These are phyloP conservation scores for Moricandia arvensis DNA, from an alignment of 345 rosid species.

Conservation along the genomic window DNA sequence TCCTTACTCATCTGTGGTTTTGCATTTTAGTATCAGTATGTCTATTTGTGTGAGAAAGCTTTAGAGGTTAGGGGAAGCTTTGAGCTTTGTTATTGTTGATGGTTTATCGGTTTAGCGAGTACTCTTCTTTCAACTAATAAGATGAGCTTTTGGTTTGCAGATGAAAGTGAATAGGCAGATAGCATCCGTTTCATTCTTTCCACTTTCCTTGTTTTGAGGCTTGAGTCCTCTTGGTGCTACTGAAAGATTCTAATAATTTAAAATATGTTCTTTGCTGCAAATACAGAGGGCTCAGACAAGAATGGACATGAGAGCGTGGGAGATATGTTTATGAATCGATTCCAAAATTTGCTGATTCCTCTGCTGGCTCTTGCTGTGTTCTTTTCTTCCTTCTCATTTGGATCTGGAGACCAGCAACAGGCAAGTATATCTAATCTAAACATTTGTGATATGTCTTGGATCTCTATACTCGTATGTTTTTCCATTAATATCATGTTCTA, in stretches of 20 bases:
- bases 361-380: conserved; percentile 56
- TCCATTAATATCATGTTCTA: background rate
- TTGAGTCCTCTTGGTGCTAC: conserved; percentile 12
- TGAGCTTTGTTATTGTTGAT: background rate
- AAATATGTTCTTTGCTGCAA: conserved; percentile 12
- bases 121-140: background rate
- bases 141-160: background rate
- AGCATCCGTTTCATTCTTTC: background rate
- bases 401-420: conserved; percentile 59
- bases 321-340: conserved; percentile 47
- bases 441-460: background rate
- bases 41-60: background rate
- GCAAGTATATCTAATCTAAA: conserved; percentile 37
- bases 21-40: background rate
- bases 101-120: background rate
- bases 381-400: conserved; percentile 47
- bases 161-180: background rate
- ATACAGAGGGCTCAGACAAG: conserved; percentile 70
- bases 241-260: background rate
- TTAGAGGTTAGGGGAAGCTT: background rate
- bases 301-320: conserved; percentile 51
- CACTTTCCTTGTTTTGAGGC: background rate
- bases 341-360: conserved; percentile 55
- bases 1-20: background rate
- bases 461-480: background rate